Conservation (phyloP, 139 green algal species). For the Tetradesmus obliquus region DNA sequence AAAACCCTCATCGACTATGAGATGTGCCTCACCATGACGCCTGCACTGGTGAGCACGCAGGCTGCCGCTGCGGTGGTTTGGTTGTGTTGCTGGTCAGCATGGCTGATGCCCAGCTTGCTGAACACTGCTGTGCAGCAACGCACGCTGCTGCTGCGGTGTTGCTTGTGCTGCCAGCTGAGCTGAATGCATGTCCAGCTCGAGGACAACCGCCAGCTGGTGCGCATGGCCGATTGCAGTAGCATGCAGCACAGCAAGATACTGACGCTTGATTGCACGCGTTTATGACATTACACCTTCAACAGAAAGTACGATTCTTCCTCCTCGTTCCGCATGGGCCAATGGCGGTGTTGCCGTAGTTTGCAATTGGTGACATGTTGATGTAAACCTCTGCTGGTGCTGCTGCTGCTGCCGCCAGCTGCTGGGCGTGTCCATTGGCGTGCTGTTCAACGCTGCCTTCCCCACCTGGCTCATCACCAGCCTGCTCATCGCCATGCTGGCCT, state of each 20-base stretch:
- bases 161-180: not conserved
- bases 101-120: not conserved
- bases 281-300: too few species aligned
- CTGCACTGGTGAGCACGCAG: not conserved
- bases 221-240: too few species aligned
- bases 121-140: not conserved
- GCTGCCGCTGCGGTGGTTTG: too few species aligned
- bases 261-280: too few species aligned
- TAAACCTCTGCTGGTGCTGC: not conserved
- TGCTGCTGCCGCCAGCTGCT: not conserved
- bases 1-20: constrained; percentile 42
- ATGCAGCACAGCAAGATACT: too few species aligned
- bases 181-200: too few species aligned
- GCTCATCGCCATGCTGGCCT: constrained; percentile 27
- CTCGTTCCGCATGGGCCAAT: too few species aligned
- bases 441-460: constrained; percentile 34
- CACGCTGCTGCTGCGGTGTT: not conserved
- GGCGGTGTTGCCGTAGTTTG: too few species aligned
- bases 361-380: too few species aligned
- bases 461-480: constrained; percentile 44
- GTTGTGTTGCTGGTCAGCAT: not conserved
- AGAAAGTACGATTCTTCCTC: too few species aligned
- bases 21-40: constrained; percentile 31
- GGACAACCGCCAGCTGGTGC: too few species aligned
- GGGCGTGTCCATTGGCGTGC: constrained; percentile 28